Evolutionary conservation across 371 early-diverging fungal species (phyloP), one percentile per base, ranked within the genome.

Genomic region (Blakeslea trispora): DNA sequence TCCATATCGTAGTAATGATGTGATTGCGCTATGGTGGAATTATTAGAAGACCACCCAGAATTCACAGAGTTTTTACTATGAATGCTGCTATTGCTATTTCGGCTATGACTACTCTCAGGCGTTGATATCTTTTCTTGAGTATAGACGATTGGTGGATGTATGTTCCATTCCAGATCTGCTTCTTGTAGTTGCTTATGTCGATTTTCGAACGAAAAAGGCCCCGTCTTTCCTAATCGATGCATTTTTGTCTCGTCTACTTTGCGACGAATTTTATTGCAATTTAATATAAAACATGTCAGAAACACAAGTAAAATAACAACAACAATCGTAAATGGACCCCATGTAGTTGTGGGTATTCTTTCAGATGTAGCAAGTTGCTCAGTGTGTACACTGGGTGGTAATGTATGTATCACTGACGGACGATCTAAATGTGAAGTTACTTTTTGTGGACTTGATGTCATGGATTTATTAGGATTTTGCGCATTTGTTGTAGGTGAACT

Each of bases 211-310:
- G 56, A 50, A 9, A 61, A 50, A 18, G 34, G 17, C 31, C 46
- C 56, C n/a, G 61, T 55, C 37, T 43, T 11, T 28, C 53, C 58
- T n/a, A 53, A 23, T 39, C 18, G 51, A 45, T 57, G 28, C 48
- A 61, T 46, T 15, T 58, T 41, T 48, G 49, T 60, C 9, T 50
- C 57, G 24, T 39, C 47, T 10, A 73, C 59, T 21, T 40, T 55
- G 8, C 63, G 64, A 19, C 64, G 59, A 31, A 73, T 57, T 10
- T 68, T 57, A 47, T 57, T 53, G 28, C 70, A 74, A 28, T 74
- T 68, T 14, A 70, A 47, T 19, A 74, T 74, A n/a, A 59, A 42
- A 43, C 74, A 74, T 45, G 71, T 70, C 21, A 74, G 50, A 5
- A 70, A n/a, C 10, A 65, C 61, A 37, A 74, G 52, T 18, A 51